These are phyloP conservation scores for Allantophomopsis lycopodina DNA, from an alignment of 2,329 filamentous ascomycete species.

Conservation along the genomic window DNA sequence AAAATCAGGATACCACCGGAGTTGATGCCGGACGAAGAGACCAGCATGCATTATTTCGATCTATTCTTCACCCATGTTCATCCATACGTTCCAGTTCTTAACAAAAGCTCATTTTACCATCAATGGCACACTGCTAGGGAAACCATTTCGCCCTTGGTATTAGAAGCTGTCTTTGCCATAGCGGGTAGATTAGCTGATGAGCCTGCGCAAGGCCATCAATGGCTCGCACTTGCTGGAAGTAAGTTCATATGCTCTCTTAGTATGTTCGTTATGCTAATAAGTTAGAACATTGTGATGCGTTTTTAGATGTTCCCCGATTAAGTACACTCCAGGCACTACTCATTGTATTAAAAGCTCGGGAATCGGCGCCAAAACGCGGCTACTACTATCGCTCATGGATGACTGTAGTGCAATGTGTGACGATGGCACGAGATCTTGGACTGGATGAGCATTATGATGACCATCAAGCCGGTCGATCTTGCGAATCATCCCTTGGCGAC, in stretches of 20 bases:
- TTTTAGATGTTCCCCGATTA: constrained; percentile 80
- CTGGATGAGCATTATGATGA: constrained; percentile 75
- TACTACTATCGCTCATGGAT: constrained; percentile 99
- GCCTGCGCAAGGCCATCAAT: constrained; percentile 73
- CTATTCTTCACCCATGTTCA: constrained; percentile 87
- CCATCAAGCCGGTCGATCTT: constrained; percentile 59
- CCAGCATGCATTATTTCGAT: constrained; percentile 72
- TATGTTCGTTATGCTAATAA: not conserved
- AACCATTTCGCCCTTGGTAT: constrained; percentile 76
- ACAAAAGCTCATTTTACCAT: constrained; percentile 69
- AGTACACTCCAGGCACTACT: constrained; percentile 87
- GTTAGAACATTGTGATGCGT: constrained; percentile 76
- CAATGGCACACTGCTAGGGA: constrained; percentile 77
- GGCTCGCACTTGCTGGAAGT: constrained; percentile 84
- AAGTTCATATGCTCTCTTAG: constrained; percentile 19
- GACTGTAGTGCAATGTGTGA: constrained; percentile 79
- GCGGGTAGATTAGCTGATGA: constrained; percentile 74
- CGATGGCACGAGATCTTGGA: constrained; percentile 86
- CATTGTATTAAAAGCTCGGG: constrained; percentile 78
- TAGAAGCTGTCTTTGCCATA: constrained; percentile 87
- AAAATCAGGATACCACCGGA: constrained; percentile 83
- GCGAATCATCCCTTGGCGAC: constrained; percentile 55
- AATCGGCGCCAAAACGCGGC: constrained; percentile 81
- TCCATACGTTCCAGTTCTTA: constrained; percentile 82
- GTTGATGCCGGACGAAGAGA: constrained; percentile 81